Percentiles rank a stretch among this genome's conserved stretches.
These are phyloP conservation scores for Kodamaea anthophila DNA, from an alignment of 1,139 yeast genomes.

Conservation along the genomic window DNA sequence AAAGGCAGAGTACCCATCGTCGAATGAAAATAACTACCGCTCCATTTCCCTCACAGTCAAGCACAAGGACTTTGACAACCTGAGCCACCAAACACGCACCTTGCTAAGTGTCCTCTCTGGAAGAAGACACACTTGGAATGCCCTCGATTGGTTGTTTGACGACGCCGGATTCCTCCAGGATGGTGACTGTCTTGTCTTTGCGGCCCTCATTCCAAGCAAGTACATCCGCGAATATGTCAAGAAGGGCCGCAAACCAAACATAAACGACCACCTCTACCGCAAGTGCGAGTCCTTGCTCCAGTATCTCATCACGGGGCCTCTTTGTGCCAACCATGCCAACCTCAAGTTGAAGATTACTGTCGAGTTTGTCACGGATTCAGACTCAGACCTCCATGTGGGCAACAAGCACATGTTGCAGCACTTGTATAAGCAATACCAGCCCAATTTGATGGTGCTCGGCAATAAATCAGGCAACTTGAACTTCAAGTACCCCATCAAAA, in stretches of 20 bases:
- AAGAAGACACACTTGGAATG: constrained; percentile 41
- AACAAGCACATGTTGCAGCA: constrained; percentile 33
- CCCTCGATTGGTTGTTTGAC: constrained; percentile 33
- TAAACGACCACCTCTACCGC: constrained; percentile 27
- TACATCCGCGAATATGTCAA: constrained; percentile 16
- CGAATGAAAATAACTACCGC: constrained; percentile 37
- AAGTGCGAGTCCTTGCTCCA: constrained; percentile 37
- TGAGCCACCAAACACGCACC: constrained; percentile 19
- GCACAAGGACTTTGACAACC: constrained; percentile 26
- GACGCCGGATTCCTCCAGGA: constrained; percentile 22
- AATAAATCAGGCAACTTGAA: constrained; percentile 37
- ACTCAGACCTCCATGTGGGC: constrained; percentile 13
- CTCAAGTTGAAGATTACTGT: constrained; percentile 46
- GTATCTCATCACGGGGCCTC: constrained; percentile 30
- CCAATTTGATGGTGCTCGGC: constrained; percentile 30
- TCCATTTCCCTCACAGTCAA: constrained; percentile 35
- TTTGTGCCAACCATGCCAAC: constrained; percentile 12
- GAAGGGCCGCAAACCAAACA: constrained; percentile 8
- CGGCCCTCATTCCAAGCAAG: constrained; percentile 32
- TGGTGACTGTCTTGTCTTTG: constrained; percentile 35
- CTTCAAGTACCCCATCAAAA: constrained; percentile 37
- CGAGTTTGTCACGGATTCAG: constrained; percentile 38
- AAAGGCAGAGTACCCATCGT: constrained; percentile 21
- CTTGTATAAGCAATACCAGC: constrained; percentile 37
- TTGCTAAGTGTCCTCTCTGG: constrained; percentile 35